Base-by-base conservation (phyloP, 192 early-diverging fungal species). In the Diversispora epigaea region DNA sequence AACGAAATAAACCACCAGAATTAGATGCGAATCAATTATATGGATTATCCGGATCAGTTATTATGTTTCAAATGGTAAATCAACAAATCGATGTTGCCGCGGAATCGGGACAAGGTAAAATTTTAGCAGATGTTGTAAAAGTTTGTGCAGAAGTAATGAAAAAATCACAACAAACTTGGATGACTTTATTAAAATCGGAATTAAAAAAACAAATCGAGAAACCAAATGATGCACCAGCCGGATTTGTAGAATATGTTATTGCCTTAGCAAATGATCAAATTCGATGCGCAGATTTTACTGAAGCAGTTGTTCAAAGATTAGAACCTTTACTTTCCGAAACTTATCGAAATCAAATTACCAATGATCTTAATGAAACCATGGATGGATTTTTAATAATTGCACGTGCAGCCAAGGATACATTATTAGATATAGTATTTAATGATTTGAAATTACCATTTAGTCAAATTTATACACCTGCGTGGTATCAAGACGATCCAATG, bases 21-120 rank as follows among this genome's bases (percentile, higher is more conserved):
- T 83, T 84, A 70, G 92, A 92, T 78, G 85, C 88, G 25, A 91
- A 90, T 76, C 92, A 89, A 6, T 83, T 92, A 54, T 99, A 95
- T 78, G 84, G 93, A n/a, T 88, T 96, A 41, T 83, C 92, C 14
- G 92, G 90, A 6, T 91, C 95, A 0, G 91, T 94, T 45, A 90
- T 94, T 61, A 84, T 98, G 79, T 99, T 98, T 84, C 93, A 98
- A 82, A 98, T 99, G 86, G 90, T 99, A 65, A 97, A 97, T 79
- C 95, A 99, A 84, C 96, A 99, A 82, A 88, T 99, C 19, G 93
- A 95, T 72, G 80, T 99, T 25, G 96, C 95, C 0, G 85, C 86
- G 14, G 86, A 90, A 47, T 91, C 94, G 1, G 91, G 91, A 47
- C 89, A 95, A n/a, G 94, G 91, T n/a, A 93, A 91, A 68, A 84